Conservation (phyloP, 2,329 filamentous ascomycete genomes). For the Penicillium sp. region DNA sequence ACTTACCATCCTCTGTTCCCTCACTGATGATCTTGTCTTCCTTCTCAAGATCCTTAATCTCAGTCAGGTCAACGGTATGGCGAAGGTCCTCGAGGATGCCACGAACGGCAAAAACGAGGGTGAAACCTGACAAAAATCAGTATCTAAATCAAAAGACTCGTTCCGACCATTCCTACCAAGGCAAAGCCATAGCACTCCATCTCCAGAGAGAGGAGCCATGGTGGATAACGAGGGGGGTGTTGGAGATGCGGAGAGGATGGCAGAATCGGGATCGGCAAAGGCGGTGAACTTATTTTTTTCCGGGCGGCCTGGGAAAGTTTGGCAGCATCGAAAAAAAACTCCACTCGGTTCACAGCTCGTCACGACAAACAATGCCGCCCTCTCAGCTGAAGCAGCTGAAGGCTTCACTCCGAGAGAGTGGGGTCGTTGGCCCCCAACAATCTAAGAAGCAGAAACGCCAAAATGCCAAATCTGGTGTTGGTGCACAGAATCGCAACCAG, state of each 20-base stretch:
- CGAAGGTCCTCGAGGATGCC: slow-evolving; percentile 61
- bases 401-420: slow-evolving; percentile 84
- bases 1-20: slow-evolving; percentile 70
- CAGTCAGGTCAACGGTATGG: slow-evolving; percentile 53
- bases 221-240: slow-evolving; percentile 16
- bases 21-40: slow-evolving; percentile 77
- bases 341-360: slow-evolving; percentile 29
- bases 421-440: slow-evolving; percentile 87
- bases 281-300: slow-evolving; percentile 45
- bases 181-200: slow-evolving; percentile 48
- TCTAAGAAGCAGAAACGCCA: slow-evolving; percentile 94
- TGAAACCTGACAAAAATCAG: slow-evolving; percentile 39
- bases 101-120: slow-evolving; percentile 58
- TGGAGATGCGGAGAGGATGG: slow-evolving; percentile 34
- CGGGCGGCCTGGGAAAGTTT: slow-evolving; percentile 13
- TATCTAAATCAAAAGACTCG: rapidly evolving
- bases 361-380: slow-evolving; percentile 72
- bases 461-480: slow-evolving; percentile 69
- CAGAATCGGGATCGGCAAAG: slow-evolving; percentile 38
- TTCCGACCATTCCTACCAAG: slow-evolving; percentile 36
- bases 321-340: slow-evolving; percentile 36
- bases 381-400: slow-evolving; percentile 98
- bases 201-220: slow-evolving; percentile 46
- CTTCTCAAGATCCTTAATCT: slow-evolving; percentile 68
- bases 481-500: slow-evolving; percentile 75